Evolutionary conservation across 768 basidiomycete genomes (phyloP).

Genomic region (Hysterangium stoloniferum): DNA sequence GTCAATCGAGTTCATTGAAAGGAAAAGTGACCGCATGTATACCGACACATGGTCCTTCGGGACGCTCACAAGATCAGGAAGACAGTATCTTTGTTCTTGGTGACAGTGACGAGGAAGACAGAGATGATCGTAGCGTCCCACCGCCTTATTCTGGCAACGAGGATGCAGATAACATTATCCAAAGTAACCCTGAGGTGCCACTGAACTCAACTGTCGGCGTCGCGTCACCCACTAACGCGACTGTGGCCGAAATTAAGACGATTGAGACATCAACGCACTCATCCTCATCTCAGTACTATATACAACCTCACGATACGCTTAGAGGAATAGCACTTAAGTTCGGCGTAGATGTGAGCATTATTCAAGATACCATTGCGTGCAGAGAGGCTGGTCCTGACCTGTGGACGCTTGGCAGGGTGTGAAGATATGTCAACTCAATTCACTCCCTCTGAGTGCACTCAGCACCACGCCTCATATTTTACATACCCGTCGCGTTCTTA

Average conservation of each 20-base stretch:
- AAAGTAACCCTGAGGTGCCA: too few species aligned
- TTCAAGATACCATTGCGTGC: background rate
- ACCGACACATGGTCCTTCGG: conserved; percentile 30
- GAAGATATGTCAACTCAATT: conserved; percentile 57
- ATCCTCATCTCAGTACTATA: conserved; percentile 39
- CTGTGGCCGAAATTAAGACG: conserved; percentile 11
- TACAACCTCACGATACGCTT: conserved; percentile 51
- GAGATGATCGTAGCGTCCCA: conserved; percentile 15
- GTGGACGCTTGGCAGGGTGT: conserved; percentile 40
- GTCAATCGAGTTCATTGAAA: conserved; percentile 13
- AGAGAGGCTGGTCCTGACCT: conserved; percentile 1
- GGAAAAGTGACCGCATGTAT: conserved; percentile 27
- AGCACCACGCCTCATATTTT: conserved; percentile 67
- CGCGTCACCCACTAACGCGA: background rate
- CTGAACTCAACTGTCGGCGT: conserved; percentile 1
- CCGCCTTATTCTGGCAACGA: background rate
- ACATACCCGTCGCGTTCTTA: conserved; percentile 54
- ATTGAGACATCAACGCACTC: conserved; percentile 7
- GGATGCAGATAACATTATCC: conserved; percentile 7
- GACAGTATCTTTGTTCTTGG: conserved; percentile 60
- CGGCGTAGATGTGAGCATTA: conserved; percentile 47
- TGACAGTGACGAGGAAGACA: conserved; percentile 50
- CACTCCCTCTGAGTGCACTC: conserved; percentile 54
- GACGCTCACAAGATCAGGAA: conserved; percentile 32
- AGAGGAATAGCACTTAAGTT: conserved; percentile 56